A percentile compares a stretch with the other conserved stretches of the same genome.
phyloP scores from a whole-genome alignment of 352 stramenopile species.

The Phytophthora tentaculata region DNA sequence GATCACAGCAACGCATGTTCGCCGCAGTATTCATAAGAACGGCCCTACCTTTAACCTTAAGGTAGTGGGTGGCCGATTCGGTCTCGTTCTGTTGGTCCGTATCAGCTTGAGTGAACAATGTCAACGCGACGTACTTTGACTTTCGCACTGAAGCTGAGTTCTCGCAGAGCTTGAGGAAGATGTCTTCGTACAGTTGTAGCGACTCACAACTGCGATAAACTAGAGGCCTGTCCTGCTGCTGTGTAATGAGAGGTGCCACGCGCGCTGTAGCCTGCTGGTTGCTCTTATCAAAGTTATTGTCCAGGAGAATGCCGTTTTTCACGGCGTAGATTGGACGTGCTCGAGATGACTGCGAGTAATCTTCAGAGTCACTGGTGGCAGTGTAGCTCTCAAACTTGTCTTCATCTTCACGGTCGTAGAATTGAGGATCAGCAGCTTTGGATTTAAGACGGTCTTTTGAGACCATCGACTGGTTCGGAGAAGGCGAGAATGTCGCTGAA shows the following conservation, averaged over 20 bases:
- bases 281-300: conserved; percentile 19
- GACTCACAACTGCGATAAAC: conserved; percentile 38
- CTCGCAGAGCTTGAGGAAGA: conserved; percentile 65
- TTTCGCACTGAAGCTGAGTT: conserved; percentile 43
- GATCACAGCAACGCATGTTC: conserved; percentile 74
- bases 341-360: conserved; percentile 3
- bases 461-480: conserved; percentile 7
- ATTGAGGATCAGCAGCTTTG: background rate
- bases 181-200: conserved; percentile 54
- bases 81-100: conserved; percentile 16
- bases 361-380: background rate
- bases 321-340: conserved; percentile 19
- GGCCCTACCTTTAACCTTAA: conserved; percentile 51
- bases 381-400: conserved; percentile 23
- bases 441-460: background rate
- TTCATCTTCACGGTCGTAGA: conserved; percentile 30
- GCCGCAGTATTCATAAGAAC: conserved; percentile 64
- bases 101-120: conserved; percentile 46
- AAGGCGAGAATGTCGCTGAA: conserved; percentile 26
- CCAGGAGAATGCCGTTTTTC: conserved; percentile 22
- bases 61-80: conserved; percentile 43
- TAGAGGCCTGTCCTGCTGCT: conserved; percentile 30
- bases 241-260: conserved; percentile 1
- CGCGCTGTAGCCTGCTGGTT: conserved; percentile 39
- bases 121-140: conserved; percentile 68